These are phyloP conservation scores for Agapanthus africanus DNA, from an alignment of 106 monocot genomes.

Conservation along the genomic window DNA sequence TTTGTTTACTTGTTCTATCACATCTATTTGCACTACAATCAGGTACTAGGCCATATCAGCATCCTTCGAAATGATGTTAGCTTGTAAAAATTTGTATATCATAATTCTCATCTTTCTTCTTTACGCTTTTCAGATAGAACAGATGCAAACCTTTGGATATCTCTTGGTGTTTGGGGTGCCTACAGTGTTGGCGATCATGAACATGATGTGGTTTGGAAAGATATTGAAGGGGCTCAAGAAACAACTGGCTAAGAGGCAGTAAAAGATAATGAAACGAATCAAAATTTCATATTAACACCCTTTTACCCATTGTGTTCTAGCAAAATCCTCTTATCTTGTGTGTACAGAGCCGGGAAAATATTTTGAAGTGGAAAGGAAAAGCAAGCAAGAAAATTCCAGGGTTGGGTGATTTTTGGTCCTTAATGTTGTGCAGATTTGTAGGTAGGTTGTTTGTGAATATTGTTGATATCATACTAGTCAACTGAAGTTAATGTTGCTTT, in stretches of 20 bases:
- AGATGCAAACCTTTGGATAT: constrained; percentile 61
- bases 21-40: constrained; percentile 68
- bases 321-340: too few species aligned
- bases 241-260: constrained; percentile 62
- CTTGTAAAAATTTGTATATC: background rate
- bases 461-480: too few species aligned
- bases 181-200: constrained; percentile 48
- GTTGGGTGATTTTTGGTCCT: too few species aligned
- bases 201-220: constrained; percentile 83
- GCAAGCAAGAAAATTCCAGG: too few species aligned
- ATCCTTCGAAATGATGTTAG: background rate
- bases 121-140: constrained; percentile 30
- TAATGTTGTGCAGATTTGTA: too few species aligned
- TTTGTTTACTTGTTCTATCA: constrained; percentile 84
- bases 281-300: too few species aligned
- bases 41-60: constrained; percentile 26
- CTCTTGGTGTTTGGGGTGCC: constrained; percentile 57
- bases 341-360: too few species aligned
- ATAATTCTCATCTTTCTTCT: background rate
- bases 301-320: too few species aligned
- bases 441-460: too few species aligned
- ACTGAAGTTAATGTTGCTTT: too few species aligned
- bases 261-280: background rate
- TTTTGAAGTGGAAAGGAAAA: too few species aligned
- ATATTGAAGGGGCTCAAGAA: constrained; percentile 73